Evolutionary conservation across 1,139 yeast species (phyloP), one percentile per base, ranked within the genome.

Genomic region (Scheffersomyces titani): DNA sequence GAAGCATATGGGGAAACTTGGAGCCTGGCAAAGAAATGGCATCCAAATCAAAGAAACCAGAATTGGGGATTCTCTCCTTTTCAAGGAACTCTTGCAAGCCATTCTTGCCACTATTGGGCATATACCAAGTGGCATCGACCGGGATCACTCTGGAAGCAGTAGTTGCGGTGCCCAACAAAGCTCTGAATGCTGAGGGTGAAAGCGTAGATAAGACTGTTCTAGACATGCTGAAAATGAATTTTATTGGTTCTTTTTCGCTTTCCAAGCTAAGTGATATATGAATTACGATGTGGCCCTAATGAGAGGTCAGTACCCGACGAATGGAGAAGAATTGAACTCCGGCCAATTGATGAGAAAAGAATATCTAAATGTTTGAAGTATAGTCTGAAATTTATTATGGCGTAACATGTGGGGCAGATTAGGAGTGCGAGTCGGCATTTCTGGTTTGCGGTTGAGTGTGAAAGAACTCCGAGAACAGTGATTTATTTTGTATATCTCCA

Each of bases 71-170:
- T 59, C 97, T 81, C 58, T 77, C 83, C 54, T 80, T 78, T 47
- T 82, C 78, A 57, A 77, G 70, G 68, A 79, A 87, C 63, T 90
- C 91, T 19, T 78, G 74, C 54, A 71, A 73, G 1, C 89, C 96
- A 63, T 83, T 79, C 54, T 83, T 78, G 11, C 88, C 86, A 51
- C 75, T 77, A 67, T 87, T 88, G 51, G 98, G 97, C 85, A 93
- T 81, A 70, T 86, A 92, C 98, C 98, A 94, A 0, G 98, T 88
- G 5, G 96, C 87, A 70, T 94, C 99, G 24, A 94, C 76, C 0
- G 97, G 89, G 11, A 90, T 73, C 13, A 89, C 81, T 49, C 87
- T 63, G 6, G 70, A 60, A 52, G 18, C 44, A 0, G 69, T 61
- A 5, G 54, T 51, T 6, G 67, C 52, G 22, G 65, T 57, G 20